Conservation (phyloP, 257 asterid genomes). For the Osmanthus fragrans region DNA sequence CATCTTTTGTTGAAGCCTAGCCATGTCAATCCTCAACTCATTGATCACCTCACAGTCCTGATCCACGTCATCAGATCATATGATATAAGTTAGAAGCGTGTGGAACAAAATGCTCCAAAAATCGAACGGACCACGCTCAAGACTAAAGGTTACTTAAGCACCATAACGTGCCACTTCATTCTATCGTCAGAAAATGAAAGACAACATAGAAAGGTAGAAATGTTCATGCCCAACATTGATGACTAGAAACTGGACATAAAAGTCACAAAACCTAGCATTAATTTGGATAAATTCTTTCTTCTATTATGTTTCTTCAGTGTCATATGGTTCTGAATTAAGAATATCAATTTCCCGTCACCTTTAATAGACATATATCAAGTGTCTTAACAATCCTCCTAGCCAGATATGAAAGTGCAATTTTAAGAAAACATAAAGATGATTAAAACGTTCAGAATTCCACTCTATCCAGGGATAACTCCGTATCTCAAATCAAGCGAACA, state of each 20-base stretch:
- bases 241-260: not conserved
- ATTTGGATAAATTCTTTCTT: not conserved
- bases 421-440: not conserved
- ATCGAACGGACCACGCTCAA: not conserved
- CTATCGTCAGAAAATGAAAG: not conserved
- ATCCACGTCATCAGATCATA: conserved; percentile 4
- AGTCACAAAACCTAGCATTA: not conserved
- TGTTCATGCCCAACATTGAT: not conserved
- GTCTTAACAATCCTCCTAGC: not conserved
- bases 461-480: not conserved
- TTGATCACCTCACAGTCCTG: conserved; percentile 75
- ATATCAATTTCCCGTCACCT: not conserved
- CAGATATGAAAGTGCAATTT: not conserved
- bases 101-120: not conserved
- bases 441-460: not conserved
- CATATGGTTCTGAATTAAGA: not conserved
- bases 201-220: not conserved
- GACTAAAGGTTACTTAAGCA: not conserved
- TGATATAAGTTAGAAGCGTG: not conserved
- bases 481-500: not conserved
- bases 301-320: not conserved
- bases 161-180: not conserved
- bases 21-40: conserved; percentile 74
- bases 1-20: conserved; percentile 81
- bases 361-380: not conserved